phyloP scores from a whole-genome alignment of 1,139 yeast genomes.

The Pichia sp. region DNA sequence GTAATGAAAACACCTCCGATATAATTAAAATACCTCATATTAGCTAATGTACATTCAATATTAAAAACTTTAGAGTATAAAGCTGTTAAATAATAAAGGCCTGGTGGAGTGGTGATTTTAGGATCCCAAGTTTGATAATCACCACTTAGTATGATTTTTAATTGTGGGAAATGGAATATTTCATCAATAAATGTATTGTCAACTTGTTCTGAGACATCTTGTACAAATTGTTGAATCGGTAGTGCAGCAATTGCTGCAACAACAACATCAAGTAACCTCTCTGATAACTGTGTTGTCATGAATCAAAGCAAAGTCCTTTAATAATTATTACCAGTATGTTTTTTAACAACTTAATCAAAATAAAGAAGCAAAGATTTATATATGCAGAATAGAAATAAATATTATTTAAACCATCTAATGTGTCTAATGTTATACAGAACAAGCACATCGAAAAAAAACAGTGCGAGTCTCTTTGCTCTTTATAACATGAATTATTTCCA shows the following conservation, averaged over 20 bases:
- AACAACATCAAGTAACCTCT: slow-evolving; percentile 12
- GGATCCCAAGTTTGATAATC: slow-evolving; percentile 69
- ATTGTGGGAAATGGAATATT: slow-evolving; percentile 77
- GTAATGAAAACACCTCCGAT: slow-evolving; percentile 55
- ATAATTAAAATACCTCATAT: slow-evolving; percentile 54
- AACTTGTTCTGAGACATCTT: slow-evolving; percentile 27
- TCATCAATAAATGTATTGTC: slow-evolving; percentile 61
- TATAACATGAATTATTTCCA: too few species aligned
- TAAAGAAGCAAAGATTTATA: too few species aligned
- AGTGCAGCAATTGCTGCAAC: slow-evolving; percentile 13
- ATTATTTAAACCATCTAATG: too few species aligned
- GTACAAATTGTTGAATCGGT: slow-evolving; percentile 19
- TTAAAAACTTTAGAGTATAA: slow-evolving; percentile 35
- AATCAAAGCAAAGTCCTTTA: too few species aligned
- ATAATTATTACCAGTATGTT: too few species aligned
- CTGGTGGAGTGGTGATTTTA: slow-evolving; percentile 97
- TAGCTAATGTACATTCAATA: slow-evolving; percentile 32
- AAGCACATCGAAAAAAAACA: too few species aligned
- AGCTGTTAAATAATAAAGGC: slow-evolving; percentile 66
- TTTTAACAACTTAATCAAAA: too few species aligned
- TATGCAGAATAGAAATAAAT: too few species aligned
- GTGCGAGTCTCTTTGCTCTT: too few species aligned
- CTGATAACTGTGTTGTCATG: too few species aligned
- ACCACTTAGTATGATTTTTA: slow-evolving; percentile 57
- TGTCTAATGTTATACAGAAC: too few species aligned